Evolutionary conservation across 352 stramenopile genomes (phyloP).

Genomic region (Globisporangium recalcitrans): DNA sequence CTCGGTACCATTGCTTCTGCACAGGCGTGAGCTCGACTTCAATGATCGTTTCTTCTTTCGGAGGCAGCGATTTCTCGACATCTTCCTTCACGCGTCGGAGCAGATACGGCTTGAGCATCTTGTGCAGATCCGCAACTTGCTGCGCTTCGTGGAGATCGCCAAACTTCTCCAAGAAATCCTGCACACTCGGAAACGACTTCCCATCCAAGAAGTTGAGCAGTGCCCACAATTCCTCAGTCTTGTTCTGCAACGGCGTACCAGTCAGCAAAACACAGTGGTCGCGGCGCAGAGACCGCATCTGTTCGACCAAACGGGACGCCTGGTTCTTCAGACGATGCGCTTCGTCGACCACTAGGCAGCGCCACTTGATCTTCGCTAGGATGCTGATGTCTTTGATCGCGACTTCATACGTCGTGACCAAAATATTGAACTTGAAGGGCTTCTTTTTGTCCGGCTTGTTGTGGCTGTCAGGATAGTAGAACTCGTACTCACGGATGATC

Average conservation of each 20-base stretch:
- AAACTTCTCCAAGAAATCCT: constrained; percentile 93
- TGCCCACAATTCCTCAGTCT: constrained; percentile 99
- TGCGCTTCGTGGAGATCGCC: constrained; percentile 81
- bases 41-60: constrained; percentile 89
- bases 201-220: constrained; percentile 98
- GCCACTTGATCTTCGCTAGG: constrained; percentile 94
- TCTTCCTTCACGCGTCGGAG: constrained; percentile 88
- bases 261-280: constrained; percentile 86
- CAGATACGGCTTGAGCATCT: constrained; percentile 88
- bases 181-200: constrained; percentile 90
- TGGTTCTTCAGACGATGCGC: constrained; percentile 88
- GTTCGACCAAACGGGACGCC: constrained; percentile 77
- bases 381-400: constrained; percentile 87
- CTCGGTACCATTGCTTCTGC: constrained; percentile 88
- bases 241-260: constrained; percentile 93
- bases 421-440: constrained; percentile 85
- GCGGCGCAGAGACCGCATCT: constrained; percentile 73
- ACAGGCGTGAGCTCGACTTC: constrained; percentile 88
- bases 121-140: constrained; percentile 87
- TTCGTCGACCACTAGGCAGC: constrained; percentile 87
- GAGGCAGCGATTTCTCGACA: constrained; percentile 84
- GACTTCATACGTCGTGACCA: constrained; percentile 90
- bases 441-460: constrained; percentile 79
- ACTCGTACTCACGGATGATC: constrained; percentile 95
- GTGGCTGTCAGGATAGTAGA: constrained; percentile 78